A percentile compares a stretch with the other conserved stretches of the same genome.
phyloP scores from a whole-genome alignment of 805 yeast genomes.

The Candida silvatica region DNA sequence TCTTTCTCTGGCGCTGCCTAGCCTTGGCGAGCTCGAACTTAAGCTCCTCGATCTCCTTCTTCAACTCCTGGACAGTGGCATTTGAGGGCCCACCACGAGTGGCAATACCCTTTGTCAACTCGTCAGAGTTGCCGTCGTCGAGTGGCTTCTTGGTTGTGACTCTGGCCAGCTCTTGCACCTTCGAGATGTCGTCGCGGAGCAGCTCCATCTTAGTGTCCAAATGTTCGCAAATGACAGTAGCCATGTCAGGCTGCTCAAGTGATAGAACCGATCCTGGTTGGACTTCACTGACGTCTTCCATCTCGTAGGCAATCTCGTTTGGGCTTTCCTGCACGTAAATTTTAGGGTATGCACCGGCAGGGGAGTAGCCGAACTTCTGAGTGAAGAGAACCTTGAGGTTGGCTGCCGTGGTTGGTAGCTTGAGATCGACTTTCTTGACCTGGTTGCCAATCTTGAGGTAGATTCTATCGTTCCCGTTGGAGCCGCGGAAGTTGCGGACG shows the following conservation, averaged over 20 bases:
- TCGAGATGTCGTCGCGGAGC: slow-evolving; percentile 19
- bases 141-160: background rate
- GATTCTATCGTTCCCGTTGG: slow-evolving; percentile 15
- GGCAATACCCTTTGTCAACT: background rate
- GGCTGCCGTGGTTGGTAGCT: slow-evolving; percentile 39
- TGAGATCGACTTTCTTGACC: slow-evolving; percentile 45
- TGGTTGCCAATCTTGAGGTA: slow-evolving; percentile 43
- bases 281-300: slow-evolving; percentile 69
- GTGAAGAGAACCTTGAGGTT: slow-evolving; percentile 66
- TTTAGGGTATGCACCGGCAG: slow-evolving; percentile 55
- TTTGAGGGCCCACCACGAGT: background rate
- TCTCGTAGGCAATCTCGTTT: slow-evolving; percentile 60
- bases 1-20: slow-evolving; percentile 43
- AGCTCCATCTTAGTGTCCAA: slow-evolving; percentile 20
- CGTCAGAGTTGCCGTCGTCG: background rate
- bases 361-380: slow-evolving; percentile 80
- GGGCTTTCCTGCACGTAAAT: slow-evolving; percentile 60
- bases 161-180: slow-evolving; percentile 17
- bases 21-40: slow-evolving; percentile 52
- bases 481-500: background rate
- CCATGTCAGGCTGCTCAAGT: slow-evolving; percentile 37
- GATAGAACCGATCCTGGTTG: slow-evolving; percentile 51
- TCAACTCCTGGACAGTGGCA: background rate
- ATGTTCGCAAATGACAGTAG: slow-evolving; percentile 15
- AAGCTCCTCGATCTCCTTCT: slow-evolving; percentile 31